Base-by-base conservation (phyloP, 306 rosid genomes). In the Ormosia semicastrata region DNA sequence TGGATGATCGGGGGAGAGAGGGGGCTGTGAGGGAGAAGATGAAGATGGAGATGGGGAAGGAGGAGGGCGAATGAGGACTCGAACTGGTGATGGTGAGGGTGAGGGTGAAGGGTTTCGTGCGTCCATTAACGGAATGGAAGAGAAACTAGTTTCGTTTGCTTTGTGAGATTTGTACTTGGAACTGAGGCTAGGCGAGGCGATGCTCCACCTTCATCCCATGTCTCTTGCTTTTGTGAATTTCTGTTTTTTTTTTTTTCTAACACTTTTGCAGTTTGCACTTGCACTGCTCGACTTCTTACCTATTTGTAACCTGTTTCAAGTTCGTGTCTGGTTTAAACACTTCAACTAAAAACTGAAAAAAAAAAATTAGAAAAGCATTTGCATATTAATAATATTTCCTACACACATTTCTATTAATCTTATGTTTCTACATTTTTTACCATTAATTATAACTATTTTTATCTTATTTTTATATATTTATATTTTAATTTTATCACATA, bases 1-100 rank as follows among this genome's bases (percentile, higher is more conserved):
- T 12, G 89, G 43, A n/a, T 79, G 88, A 37, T 24, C 87, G 64
- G 89, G 7, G 76, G 91, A 32, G n/a, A n/a, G n/a, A n/a, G n/a
- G 7, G 91, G 4, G n/a, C n/a, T n/a, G n/a, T n/a, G n/a, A n/a
- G 7, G 91, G 4, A 71, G 90, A 30, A 7, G 92, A 10, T 3
- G 85, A 34, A 12, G 87, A 24, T 9, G 85, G 14, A 9, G 87
- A 4, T 0, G 92, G 49, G 3, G 89, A 37, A 4, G 87, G 83
- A 0, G 92, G 87, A 9, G 94, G 96, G 76, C 98, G 98, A 46
- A 85, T 73, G 50, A 95, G 88, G 67, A 91, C 97, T 32, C 97
- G 90, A 65, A 90, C 89, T 8, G 91, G 86, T 8, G 97, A 59
- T 13, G 63, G 63, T 1, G 75, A 70, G 4, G 72, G 78, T 15